Evolutionary conservation across 2,329 filamentous ascomycete genomes (phyloP).

Genomic region (Ascochyta lentis): DNA sequence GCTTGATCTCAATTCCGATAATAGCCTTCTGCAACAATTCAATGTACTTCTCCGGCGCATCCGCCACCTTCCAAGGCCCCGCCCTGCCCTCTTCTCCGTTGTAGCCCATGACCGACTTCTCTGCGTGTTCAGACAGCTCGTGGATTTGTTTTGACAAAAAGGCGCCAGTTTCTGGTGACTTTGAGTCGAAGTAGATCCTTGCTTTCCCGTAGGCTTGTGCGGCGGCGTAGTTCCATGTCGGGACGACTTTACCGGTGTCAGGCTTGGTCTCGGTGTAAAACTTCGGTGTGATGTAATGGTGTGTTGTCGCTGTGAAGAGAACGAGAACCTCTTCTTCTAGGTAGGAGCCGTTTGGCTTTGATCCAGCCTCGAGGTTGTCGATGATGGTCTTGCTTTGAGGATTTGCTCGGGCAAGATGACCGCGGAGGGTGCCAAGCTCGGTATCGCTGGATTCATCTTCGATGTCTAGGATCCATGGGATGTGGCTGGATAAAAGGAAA

Average conservation of each 20-base stretch:
- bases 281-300: constrained; percentile 70
- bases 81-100: constrained; percentile 39
- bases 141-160: constrained; percentile 62
- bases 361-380: constrained; percentile 53
- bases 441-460: constrained; percentile 41
- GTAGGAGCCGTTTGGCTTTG: constrained; percentile 7
- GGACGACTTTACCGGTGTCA: constrained; percentile 68
- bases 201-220: constrained; percentile 68
- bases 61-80: constrained; percentile 62
- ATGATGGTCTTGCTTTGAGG: constrained; percentile 69
- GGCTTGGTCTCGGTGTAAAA: constrained; percentile 73
- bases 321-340: constrained; percentile 63
- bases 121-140: constrained; percentile 60
- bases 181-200: constrained; percentile 61
- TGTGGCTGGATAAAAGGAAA: constrained; percentile 32
- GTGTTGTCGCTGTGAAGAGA: constrained; percentile 64
- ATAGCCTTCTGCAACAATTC: constrained; percentile 43
- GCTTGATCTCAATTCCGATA: constrained; percentile 35
- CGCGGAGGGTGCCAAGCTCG: constrained; percentile 60
- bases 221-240: constrained; percentile 74
- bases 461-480: constrained; percentile 49
- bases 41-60: constrained; percentile 64
- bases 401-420: constrained; percentile 68
- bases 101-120: constrained; percentile 65
- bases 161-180: constrained; percentile 51